These are phyloP conservation scores for Hymenotorrendiella dingleyae DNA, from an alignment of 2,329 filamentous ascomycete species.

Conservation along the genomic window DNA sequence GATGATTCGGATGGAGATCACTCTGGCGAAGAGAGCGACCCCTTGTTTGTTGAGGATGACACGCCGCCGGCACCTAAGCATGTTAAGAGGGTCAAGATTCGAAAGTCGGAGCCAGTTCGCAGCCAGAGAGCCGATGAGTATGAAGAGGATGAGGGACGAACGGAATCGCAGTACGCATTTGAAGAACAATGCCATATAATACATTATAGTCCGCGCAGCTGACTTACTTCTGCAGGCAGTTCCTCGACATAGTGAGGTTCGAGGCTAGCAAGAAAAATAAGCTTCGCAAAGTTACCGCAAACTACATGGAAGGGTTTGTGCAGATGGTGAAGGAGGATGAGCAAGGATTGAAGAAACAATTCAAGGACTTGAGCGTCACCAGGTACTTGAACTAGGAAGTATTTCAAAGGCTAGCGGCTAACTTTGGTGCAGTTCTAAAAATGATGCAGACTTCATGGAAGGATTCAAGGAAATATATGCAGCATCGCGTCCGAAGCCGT, in stretches of 20 bases:
- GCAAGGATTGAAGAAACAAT: conserved; percentile 12
- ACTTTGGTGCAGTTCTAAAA: conserved; percentile 12
- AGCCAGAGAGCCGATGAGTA: conserved; percentile 19
- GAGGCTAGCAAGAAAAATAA: conserved; percentile 20
- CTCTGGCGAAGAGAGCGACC: conserved; percentile 8
- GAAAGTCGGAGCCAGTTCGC: conserved; percentile 18
- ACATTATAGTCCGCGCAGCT: neutral
- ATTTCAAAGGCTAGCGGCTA: neutral
- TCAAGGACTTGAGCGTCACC: conserved; percentile 4
- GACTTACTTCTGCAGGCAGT: conserved; percentile 14
- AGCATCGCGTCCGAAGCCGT: conserved; percentile 13
- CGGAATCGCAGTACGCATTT: conserved; percentile 25
- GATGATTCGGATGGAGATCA: conserved; percentile 1
- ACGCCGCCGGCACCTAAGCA: conserved; percentile 5
- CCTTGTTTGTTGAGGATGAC: conserved; percentile 6
- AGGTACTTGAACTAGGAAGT: neutral
- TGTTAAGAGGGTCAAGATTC: conserved; percentile 17
- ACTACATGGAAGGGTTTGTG: conserved; percentile 16
- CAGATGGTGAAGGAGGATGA: conserved; percentile 10
- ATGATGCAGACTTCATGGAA: conserved; percentile 17
- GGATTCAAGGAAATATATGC: conserved; percentile 18
- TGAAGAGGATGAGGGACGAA: conserved; percentile 22
- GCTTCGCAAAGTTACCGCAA: conserved; percentile 11
- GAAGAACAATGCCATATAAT: neutral
- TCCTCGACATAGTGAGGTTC: conserved; percentile 18